phyloP scores from a whole-genome alignment of 2,329 filamentous ascomycete genomes.

The Hymenoscyphus infarciens region DNA sequence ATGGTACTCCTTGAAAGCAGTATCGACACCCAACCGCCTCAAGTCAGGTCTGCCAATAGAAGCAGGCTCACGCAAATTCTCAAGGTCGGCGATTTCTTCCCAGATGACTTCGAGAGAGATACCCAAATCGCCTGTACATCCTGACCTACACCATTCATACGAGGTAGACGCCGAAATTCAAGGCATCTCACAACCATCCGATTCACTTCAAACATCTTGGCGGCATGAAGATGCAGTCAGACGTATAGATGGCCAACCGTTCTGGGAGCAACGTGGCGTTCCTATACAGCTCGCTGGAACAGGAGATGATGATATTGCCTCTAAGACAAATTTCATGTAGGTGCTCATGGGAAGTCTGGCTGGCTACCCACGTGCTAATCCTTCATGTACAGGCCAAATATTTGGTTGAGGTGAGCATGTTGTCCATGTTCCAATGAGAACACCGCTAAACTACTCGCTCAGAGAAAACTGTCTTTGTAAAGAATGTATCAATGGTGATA shows the following conservation, averaged over 20 bases:
- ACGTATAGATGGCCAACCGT: neutral
- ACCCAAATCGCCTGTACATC: too few species aligned
- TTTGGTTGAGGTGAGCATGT: neutral
- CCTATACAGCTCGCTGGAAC: neutral
- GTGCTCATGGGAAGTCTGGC: neutral
- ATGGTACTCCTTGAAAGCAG: neutral
- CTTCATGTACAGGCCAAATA: neutral
- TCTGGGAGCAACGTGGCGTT: neutral
- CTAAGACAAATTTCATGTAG: neutral
- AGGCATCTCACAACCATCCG: too few species aligned
- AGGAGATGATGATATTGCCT: neutral
- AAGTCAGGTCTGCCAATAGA: neutral
- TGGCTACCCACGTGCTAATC: neutral
- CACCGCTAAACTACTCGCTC: neutral
- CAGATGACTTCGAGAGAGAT: too few species aligned
- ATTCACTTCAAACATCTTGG: too few species aligned
- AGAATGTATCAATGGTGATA: conserved; percentile 65
- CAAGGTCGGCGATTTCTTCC: too few species aligned
- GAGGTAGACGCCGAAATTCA: too few species aligned
- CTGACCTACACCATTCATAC: too few species aligned
- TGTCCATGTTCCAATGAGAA: neutral
- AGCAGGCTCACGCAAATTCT: neutral
- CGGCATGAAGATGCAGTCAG: neutral
- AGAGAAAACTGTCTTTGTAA: conserved; percentile 70
- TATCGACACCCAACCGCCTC: neutral